Evolutionary conservation across 1,139 yeast genomes (phyloP).

Genomic region (Blastobotrys proliferans): DNA sequence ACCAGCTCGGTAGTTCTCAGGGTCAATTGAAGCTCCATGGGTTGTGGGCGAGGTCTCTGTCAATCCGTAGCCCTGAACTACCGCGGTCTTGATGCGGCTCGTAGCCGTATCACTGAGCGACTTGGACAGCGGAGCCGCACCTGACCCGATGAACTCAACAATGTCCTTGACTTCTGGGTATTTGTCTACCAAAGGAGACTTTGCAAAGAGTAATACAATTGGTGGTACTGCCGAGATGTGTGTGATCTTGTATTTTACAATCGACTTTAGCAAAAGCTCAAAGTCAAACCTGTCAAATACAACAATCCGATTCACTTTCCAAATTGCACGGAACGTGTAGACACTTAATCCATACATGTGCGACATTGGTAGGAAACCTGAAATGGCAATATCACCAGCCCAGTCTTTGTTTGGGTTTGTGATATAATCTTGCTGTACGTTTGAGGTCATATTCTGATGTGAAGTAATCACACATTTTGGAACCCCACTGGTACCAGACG

Average conservation of each 20-base stretch:
- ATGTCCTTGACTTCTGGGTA: constrained; percentile 26
- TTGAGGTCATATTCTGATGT: constrained; percentile 42
- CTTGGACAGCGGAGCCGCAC: constrained; percentile 39
- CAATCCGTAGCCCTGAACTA: constrained; percentile 70
- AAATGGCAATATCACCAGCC: constrained; percentile 14
- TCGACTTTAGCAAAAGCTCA: constrained; percentile 28
- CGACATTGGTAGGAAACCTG: constrained; percentile 36
- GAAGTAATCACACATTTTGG: constrained; percentile 71
- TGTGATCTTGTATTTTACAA: constrained; percentile 29
- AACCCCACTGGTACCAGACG: constrained; percentile 72
- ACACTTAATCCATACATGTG: constrained; percentile 36
- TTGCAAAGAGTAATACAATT: constrained; percentile 37
- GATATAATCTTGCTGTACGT: constrained; percentile 27
- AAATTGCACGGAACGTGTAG: constrained; percentile 26
- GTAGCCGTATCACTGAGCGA: constrained; percentile 28
- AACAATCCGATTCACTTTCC: constrained; percentile 26
- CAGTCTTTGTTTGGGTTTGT: no score
- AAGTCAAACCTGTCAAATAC: constrained; percentile 35
- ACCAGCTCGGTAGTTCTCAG: constrained; percentile 22
- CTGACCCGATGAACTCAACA: constrained; percentile 29
- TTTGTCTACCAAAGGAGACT: constrained; percentile 34
- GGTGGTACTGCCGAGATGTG: constrained; percentile 37
- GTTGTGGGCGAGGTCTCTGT: constrained; percentile 45
- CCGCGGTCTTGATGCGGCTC: constrained; percentile 20
- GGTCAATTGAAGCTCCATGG: constrained; percentile 21